Conservation (phyloP, 768 basidiomycete genomes). For the Tulasnella sp. region DNA sequence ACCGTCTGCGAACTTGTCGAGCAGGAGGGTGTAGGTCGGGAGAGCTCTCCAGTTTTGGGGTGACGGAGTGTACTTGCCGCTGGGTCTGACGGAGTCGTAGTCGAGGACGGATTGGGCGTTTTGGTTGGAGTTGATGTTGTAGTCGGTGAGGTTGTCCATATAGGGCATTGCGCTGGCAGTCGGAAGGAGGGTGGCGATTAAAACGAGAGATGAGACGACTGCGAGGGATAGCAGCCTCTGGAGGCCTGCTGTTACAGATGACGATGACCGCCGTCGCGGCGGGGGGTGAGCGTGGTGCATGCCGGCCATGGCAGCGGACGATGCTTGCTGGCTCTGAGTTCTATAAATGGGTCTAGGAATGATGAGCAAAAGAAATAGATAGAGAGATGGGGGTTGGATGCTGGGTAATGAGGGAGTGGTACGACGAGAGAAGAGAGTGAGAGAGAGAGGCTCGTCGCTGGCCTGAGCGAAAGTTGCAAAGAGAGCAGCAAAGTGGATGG, state of each 20-base stretch:
- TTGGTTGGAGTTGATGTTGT: constrained; percentile 77
- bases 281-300: neutral
- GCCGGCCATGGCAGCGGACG: neutral
- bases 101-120: constrained; percentile 62
- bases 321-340: neutral
- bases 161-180: constrained; percentile 40
- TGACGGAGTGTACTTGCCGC: constrained; percentile 68
- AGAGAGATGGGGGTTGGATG: neutral
- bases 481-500: neutral
- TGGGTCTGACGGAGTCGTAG: constrained; percentile 59
- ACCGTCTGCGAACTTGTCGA: constrained; percentile 94
- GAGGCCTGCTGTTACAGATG: neutral
- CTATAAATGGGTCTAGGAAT: constrained; percentile 1
- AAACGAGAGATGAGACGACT: neutral
- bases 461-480: constrained; percentile 12
- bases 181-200: constrained; percentile 1
- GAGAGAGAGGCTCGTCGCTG: constrained; percentile 7
- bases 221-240: neutral
- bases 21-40: constrained; percentile 73
- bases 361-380: neutral
- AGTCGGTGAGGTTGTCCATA: constrained; percentile 58
- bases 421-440: neutral
- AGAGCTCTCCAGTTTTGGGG: constrained; percentile 82
- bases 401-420: neutral
- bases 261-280: neutral